Evolutionary conservation across 2,329 filamentous ascomycete genomes (phyloP).

Genomic region (Fusarium palustre): DNA sequence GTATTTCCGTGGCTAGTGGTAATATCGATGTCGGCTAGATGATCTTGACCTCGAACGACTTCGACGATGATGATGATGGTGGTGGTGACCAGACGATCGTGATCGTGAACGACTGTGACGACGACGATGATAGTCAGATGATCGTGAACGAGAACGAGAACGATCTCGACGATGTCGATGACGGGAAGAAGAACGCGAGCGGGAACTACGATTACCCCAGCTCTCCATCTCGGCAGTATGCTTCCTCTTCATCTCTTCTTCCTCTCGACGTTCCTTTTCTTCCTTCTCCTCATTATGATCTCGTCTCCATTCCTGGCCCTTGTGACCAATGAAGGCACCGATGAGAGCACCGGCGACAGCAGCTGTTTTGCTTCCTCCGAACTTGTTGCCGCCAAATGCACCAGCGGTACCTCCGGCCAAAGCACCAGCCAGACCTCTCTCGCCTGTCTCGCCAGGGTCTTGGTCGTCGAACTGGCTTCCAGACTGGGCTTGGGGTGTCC

Average conservation of each 20-base stretch:
- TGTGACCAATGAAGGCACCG: not conserved
- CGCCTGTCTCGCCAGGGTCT: not conserved
- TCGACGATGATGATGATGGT: not conserved
- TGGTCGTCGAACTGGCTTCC: not conserved
- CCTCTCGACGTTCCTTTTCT: not conserved
- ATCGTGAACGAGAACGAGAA: not conserved
- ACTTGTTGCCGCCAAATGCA: not conserved
- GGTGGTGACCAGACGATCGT: not conserved
- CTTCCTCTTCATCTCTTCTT: not conserved
- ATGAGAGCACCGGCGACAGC: not conserved
- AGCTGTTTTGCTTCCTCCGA: conserved; percentile 1
- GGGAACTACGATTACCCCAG: not conserved
- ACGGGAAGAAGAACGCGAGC: not conserved
- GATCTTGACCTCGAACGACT: not conserved
- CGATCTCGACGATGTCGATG: not conserved
- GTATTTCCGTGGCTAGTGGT: not conserved
- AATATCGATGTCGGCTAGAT: not conserved
- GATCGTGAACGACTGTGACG: not conserved
- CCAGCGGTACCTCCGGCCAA: not conserved
- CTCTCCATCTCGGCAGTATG: not conserved
- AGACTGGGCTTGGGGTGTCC: not conserved
- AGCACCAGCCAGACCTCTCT: not conserved
- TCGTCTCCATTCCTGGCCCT: not conserved
- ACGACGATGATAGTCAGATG: not conserved
- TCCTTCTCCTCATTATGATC: conserved; percentile 5